phyloP scores from a whole-genome alignment of 139 green algal genomes.

The Tetradesmus lagerheimii region DNA sequence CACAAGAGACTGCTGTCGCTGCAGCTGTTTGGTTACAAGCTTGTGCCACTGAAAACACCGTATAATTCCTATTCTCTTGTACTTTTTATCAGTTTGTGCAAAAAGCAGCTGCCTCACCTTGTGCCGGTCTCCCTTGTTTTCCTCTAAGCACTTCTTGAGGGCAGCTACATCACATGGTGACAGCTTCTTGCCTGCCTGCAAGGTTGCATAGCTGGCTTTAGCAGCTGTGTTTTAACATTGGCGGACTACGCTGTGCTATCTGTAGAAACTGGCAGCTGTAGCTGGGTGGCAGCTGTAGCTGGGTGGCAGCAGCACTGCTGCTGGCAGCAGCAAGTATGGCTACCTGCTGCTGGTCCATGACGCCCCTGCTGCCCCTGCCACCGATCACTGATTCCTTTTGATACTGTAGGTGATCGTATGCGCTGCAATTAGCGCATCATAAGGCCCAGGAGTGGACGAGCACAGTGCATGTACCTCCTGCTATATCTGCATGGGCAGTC shows the following conservation, averaged over 20 bases:
- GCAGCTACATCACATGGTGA: constrained; percentile 27
- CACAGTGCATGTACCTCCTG: no score
- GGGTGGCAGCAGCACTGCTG: neutral
- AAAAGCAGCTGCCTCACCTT: constrained; percentile 1
- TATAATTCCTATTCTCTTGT: no score
- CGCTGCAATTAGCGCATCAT: no score
- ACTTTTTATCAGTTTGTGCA: neutral
- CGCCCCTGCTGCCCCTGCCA: no score
- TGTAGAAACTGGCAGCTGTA: neutral
- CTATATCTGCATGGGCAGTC: no score
- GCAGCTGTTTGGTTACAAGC: no score
- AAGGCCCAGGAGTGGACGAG: no score
- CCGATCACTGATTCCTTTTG: neutral
- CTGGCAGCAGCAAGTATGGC: neutral
- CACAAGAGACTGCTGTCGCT: neutral
- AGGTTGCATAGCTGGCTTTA: no score
- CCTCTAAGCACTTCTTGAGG: constrained; percentile 33
- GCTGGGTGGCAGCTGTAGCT: neutral
- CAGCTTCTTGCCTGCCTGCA: neutral
- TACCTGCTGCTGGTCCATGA: constrained; percentile 4
- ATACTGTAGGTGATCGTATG: no score
- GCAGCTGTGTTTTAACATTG: no score
- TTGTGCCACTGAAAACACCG: no score
- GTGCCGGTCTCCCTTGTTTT: constrained; percentile 36
- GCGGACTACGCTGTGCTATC: no score